These are phyloP conservation scores for Xylaria curta DNA, from an alignment of 495 filamentous ascomycete species.

Conservation along the genomic window DNA sequence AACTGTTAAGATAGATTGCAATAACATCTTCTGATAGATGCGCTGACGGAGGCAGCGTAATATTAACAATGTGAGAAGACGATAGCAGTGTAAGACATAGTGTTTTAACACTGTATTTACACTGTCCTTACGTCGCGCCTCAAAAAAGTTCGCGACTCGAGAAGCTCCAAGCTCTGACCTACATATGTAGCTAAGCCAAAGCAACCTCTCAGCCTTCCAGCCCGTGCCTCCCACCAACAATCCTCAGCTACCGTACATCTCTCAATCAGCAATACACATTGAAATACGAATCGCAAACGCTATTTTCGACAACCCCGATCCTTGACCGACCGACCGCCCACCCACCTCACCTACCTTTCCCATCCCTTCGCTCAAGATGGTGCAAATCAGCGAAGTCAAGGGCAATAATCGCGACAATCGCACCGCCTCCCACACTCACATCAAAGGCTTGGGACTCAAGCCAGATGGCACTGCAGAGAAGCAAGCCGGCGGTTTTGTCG, in stretches of 20 bases:
- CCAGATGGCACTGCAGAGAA: constrained; percentile 81
- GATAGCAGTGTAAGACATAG: background rate
- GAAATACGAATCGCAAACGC: constrained; percentile 9
- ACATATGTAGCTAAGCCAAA: constrained; percentile 5
- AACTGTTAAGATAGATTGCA: background rate
- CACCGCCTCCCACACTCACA: constrained; percentile 95
- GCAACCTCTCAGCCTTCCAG: constrained; percentile 18
- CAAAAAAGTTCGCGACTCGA: constrained; percentile 43
- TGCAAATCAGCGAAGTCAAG: constrained; percentile 95
- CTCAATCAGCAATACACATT: background rate
- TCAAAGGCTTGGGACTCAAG: constrained; percentile 88
- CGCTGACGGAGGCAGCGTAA: background rate
- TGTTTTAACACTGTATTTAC: constrained; percentile 8
- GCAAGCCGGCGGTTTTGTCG: constrained; percentile 81
- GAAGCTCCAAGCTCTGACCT: constrained; percentile 33
- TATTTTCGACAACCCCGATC: constrained; percentile 13
- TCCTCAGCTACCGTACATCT: background rate
- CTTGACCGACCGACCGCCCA: constrained; percentile 14
- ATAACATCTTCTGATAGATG: background rate
- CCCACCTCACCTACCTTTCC: constrained; percentile 6
- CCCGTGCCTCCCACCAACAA: background rate
- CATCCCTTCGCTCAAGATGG: constrained; percentile 62
- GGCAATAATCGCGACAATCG: constrained; percentile 93
- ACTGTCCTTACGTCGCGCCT: constrained; percentile 36
- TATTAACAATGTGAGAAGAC: background rate